Conservation (phyloP, 495 filamentous ascomycete genomes). For the Bathelium albidoporum region DNA sequence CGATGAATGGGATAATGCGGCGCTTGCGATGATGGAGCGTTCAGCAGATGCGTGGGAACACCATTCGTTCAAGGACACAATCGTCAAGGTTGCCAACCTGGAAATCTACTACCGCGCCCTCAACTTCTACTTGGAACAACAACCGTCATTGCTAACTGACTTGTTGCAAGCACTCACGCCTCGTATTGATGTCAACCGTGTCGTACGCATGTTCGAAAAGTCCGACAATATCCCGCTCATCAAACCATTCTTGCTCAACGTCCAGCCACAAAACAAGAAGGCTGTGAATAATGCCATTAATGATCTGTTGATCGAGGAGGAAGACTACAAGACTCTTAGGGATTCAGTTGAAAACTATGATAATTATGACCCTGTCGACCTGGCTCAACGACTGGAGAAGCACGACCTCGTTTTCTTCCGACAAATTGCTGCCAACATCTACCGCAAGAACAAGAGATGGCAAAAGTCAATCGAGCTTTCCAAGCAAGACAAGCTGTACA, state of each 20-base stretch:
- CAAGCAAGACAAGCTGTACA: conserved; percentile 99
- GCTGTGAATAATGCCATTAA: conserved; percentile 98
- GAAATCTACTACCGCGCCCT: conserved; percentile 98
- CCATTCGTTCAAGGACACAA: conserved; percentile 98
- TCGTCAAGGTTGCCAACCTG: conserved; percentile 95
- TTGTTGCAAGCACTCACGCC: conserved; percentile 83
- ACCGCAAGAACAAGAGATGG: conserved; percentile 99
- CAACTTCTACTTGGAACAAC: conserved; percentile 96
- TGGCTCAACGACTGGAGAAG: conserved; percentile 86
- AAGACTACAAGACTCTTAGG: conserved; percentile 95
- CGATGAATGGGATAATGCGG: conserved; percentile 98
- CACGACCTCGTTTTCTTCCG: conserved; percentile 99
- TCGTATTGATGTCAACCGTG: conserved; percentile 94
- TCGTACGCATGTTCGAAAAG: conserved; percentile 96
- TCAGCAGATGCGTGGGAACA: conserved; percentile 98
- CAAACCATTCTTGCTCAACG: conserved; percentile 96
- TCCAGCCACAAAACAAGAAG: conserved; percentile 95
- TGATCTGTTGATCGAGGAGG: conserved; percentile 95
- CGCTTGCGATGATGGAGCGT: conserved; percentile 98
- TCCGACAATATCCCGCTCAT: conserved; percentile 97
- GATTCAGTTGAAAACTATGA: conserved; percentile 98
- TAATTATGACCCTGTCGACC: conserved; percentile 95
- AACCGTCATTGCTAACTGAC: conserved; percentile 90
- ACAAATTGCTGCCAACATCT: conserved; percentile 96
- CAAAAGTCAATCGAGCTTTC: conserved; percentile 97